phyloP scores from a whole-genome alignment of 495 filamentous ascomycete species.

The Aspergillus hancockii region DNA sequence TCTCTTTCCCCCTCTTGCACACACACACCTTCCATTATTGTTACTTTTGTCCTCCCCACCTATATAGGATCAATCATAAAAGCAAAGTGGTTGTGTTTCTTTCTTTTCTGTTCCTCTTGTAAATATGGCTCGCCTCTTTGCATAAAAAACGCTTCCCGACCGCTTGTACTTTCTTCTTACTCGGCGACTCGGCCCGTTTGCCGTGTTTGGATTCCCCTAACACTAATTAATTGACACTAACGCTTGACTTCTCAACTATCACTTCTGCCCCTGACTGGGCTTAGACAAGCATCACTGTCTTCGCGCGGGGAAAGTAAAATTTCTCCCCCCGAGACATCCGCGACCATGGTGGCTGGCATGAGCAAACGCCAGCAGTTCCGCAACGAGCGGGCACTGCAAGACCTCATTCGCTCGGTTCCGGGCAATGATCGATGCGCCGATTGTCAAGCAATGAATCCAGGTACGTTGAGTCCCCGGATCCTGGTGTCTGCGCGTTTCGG shows the following conservation, averaged over 20 bases:
- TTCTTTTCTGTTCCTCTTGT: constrained; percentile 15
- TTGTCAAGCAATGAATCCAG: constrained; percentile 88
- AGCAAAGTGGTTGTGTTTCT: neutral
- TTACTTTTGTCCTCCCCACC: neutral
- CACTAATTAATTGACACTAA: neutral
- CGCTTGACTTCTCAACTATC: neutral
- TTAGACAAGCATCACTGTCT: neutral
- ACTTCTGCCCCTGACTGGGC: constrained; percentile 5
- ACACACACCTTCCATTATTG: neutral
- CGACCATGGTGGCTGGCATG: constrained; percentile 54
- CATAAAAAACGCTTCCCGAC: constrained; percentile 11
- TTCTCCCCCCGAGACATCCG: constrained; percentile 21
- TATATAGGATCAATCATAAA: too few species aligned
- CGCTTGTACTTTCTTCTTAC: too few species aligned
- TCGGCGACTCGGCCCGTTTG: constrained; percentile 21
- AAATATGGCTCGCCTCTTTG: constrained; percentile 22
- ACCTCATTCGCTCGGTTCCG: constrained; percentile 80
- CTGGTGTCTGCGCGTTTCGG: neutral
- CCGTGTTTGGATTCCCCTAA: constrained; percentile 4
- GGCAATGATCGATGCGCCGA: constrained; percentile 96
- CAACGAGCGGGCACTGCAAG: constrained; percentile 89
- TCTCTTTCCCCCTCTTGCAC: constrained; percentile 5
- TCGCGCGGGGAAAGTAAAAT: constrained; percentile 1
- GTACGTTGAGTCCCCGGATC: constrained; percentile 51
- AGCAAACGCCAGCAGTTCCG: constrained; percentile 97